Conservation (phyloP, 257 asterid genomes). For the Penstemon newberryi region DNA sequence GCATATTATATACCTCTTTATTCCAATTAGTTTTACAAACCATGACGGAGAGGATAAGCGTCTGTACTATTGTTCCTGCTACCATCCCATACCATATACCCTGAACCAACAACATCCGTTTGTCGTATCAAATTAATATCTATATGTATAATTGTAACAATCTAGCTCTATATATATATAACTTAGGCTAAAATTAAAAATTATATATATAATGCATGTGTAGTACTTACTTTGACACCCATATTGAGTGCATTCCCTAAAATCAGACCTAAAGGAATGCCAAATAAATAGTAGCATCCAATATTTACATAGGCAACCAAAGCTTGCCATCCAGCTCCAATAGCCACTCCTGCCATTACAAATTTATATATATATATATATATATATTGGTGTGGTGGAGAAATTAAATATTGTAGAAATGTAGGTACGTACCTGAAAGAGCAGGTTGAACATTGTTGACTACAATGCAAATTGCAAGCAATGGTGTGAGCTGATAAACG, state of each 20-base stretch:
- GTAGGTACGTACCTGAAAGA: slow-evolving; percentile 29
- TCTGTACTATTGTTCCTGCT: slow-evolving; percentile 44
- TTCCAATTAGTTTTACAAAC: slow-evolving; percentile 53
- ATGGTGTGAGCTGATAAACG: slow-evolving; percentile 36
- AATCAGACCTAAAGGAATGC: slow-evolving; percentile 46
- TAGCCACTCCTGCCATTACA: slow-evolving; percentile 43
- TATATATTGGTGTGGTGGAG: too few species aligned
- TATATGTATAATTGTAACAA: too few species aligned
- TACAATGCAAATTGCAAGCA: slow-evolving; percentile 40
- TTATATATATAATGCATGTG: not conserved
- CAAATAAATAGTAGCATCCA: slow-evolving; percentile 45
- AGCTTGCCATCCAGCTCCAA: slow-evolving; percentile 63
- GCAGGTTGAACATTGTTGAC: slow-evolving; percentile 45
- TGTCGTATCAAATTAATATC: too few species aligned
- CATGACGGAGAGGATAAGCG: slow-evolving; percentile 36
- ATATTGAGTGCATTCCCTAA: slow-evolving; percentile 33
- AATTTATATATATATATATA: too few species aligned
- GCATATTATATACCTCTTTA: slow-evolving; percentile 37
- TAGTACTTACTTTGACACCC: slow-evolving; percentile 42
- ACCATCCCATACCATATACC: slow-evolving; percentile 64
- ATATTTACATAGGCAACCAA: slow-evolving; percentile 52
- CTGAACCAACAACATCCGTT: slow-evolving; percentile 17
- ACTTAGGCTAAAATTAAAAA: not conserved
- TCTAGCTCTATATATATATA: too few species aligned
- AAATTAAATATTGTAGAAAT: not conserved